phyloP scores from a whole-genome alignment of 202 grass and related monocot genomes.

The Musa balbisiana region DNA sequence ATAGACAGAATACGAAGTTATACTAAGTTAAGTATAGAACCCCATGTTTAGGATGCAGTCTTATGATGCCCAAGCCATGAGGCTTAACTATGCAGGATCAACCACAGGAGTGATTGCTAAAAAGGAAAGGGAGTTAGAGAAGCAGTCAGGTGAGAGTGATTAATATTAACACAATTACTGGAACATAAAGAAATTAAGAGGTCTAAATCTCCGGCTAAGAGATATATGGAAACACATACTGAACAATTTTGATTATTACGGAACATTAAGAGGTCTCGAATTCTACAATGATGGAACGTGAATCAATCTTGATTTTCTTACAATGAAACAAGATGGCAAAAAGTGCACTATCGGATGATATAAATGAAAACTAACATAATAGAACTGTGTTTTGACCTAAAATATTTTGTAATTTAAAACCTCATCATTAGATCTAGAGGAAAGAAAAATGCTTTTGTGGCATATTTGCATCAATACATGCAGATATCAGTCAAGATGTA shows the following conservation, averaged over 20 bases:
- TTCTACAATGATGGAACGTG: not conserved
- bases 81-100: not conserved
- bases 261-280: not conserved
- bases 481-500: not conserved
- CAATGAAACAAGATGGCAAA: not conserved
- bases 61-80: not conserved
- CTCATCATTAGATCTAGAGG: not conserved
- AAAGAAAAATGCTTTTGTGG: not conserved
- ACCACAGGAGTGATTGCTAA: not conserved
- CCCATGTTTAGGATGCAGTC: too few relatives aligned
- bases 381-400: not conserved
- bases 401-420: not conserved
- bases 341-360: not conserved
- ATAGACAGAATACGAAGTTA: too few relatives aligned
- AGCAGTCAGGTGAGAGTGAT: not conserved
- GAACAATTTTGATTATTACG: not conserved
- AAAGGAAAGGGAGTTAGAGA: not conserved
- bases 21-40: too few relatives aligned
- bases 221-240: not conserved
- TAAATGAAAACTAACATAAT: not conserved
- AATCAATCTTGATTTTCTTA: not conserved
- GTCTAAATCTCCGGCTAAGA: not conserved
- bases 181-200: not conserved
- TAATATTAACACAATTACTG: not conserved
- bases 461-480: not conserved